These are phyloP conservation scores for Stephania yunnanensis DNA, from an alignment of 164 flowering plant species.

Conservation along the genomic window DNA sequence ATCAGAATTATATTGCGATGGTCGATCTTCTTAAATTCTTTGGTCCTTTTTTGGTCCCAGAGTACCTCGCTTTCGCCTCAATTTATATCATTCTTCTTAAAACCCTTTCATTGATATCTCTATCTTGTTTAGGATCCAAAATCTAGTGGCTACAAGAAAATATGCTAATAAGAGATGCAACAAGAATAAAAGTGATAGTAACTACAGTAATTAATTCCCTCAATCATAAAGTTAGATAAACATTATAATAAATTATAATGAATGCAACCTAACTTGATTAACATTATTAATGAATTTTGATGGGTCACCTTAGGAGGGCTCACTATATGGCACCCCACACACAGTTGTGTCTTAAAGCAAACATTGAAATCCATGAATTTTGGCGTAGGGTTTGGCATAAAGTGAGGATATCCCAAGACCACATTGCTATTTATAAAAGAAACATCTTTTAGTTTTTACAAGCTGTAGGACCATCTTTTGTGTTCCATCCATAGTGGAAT, in stretches of 20 bases:
- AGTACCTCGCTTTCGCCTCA: too few relatives aligned
- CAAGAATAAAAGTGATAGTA: neutral
- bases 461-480: neutral
- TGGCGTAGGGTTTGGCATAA: neutral
- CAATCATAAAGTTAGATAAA: neutral
- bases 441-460: neutral
- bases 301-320: neutral
- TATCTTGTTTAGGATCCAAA: too few relatives aligned
- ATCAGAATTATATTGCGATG: too few relatives aligned
- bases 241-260: neutral
- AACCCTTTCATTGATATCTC: too few relatives aligned
- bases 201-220: neutral
- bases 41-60: too few relatives aligned
- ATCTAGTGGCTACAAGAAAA: too few relatives aligned
- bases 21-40: too few relatives aligned
- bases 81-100: neutral
- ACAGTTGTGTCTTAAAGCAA: neutral
- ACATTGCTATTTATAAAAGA: neutral
- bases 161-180: too few relatives aligned
- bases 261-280: conserved; percentile 1
- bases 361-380: neutral
- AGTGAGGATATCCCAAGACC: neutral
- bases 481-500: neutral
- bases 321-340: neutral
- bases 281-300: neutral